Base-by-base conservation (phyloP, 2,329 filamentous ascomycete species). In the Fusarium equiseti region DNA sequence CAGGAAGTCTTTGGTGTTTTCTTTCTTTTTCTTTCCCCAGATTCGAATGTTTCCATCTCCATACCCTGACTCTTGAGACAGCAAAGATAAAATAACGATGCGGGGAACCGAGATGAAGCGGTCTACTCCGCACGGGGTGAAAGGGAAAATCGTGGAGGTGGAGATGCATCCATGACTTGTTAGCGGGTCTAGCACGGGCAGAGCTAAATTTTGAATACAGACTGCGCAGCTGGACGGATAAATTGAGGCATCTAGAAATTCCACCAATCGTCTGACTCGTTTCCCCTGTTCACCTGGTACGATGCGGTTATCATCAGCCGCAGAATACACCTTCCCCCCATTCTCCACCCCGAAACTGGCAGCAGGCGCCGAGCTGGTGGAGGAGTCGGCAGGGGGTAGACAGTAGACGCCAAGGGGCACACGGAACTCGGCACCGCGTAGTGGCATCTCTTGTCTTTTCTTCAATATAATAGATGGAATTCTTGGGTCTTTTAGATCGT, bases 361-460 rank as follows among this genome's bases (percentile, higher is more conserved):
- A 64, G 63, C 24, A 64, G 58, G 29, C 53, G 52, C 68, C 68
- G 68, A 71, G 68, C 68, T 15, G 54, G 68, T 70, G 58, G 68
- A 70, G 63, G 57, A 40, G n/a, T 38, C 38, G 20, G 31, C 68
- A 71, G 45, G 68, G 68, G 35, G 18, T 38, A 38, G 35, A n/a
- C 10, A n/a, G 43, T 44, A 10, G 26, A 31, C 11, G 38, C 44
- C 68, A 59, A 54, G 68, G 46, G 67, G 63, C 58, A 57, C 18
- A 68, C 68, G 68, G 68, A 71, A 71, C 68, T 71, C 68, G 68
- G 68, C 68, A 71, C 68, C 50, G 68, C 68, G 57, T 65, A 54
- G 63, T 53, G 44, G 8, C 35, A 43, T 44, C 46, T 53, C 35
- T 29, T 27, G 62, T 42, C 62, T 58, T 31, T 59, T 49, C 27